These are phyloP conservation scores for Trichoderma breve DNA, from an alignment of 2,329 filamentous ascomycete species.

Conservation along the genomic window DNA sequence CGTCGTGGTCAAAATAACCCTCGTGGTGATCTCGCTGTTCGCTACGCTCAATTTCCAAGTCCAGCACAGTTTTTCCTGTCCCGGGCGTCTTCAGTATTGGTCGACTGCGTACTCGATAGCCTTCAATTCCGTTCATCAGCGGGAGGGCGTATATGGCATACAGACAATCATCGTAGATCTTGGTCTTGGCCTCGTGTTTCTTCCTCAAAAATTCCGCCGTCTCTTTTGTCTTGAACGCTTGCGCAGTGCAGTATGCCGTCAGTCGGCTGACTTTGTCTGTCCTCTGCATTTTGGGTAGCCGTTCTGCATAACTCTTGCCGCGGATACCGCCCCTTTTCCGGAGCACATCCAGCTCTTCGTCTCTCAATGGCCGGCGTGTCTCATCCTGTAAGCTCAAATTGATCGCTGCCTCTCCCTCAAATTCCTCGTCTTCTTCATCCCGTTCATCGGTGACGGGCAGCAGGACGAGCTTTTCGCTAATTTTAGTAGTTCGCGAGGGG, in stretches of 20 bases:
- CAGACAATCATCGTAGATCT: constrained; percentile 95
- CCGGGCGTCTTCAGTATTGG: constrained; percentile 91
- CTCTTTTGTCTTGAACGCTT: constrained; percentile 84
- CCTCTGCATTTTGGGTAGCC: constrained; percentile 81
- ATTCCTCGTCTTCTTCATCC: constrained; percentile 59
- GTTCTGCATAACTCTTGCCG: constrained; percentile 91
- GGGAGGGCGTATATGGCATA: constrained; percentile 95
- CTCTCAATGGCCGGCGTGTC: constrained; percentile 61
- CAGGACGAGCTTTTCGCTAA: constrained; percentile 94
- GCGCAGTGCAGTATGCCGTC: constrained; percentile 94
- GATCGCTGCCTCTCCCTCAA: constrained; percentile 44
- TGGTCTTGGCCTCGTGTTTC: constrained; percentile 86
- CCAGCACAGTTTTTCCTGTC: constrained; percentile 81
- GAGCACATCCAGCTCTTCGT: constrained; percentile 66
- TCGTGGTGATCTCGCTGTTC: constrained; percentile 87
- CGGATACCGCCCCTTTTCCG: constrained; percentile 59
- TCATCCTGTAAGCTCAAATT: constrained; percentile 49
- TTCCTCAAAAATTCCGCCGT: constrained; percentile 88
- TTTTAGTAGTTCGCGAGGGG: constrained; percentile 85
- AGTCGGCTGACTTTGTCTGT: constrained; percentile 85
- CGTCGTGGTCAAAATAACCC: constrained; percentile 80
- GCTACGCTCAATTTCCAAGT: constrained; percentile 93
- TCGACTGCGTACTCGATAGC: constrained; percentile 84
- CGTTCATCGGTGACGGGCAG: constrained; percentile 75
- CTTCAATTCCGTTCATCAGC: constrained; percentile 78